A percentile compares a stretch with the other conserved stretches of the same genome.
Conservation (phyloP, 2,329 filamentous ascomycete species). For the Hymenoscyphus fructigenus region DNA sequence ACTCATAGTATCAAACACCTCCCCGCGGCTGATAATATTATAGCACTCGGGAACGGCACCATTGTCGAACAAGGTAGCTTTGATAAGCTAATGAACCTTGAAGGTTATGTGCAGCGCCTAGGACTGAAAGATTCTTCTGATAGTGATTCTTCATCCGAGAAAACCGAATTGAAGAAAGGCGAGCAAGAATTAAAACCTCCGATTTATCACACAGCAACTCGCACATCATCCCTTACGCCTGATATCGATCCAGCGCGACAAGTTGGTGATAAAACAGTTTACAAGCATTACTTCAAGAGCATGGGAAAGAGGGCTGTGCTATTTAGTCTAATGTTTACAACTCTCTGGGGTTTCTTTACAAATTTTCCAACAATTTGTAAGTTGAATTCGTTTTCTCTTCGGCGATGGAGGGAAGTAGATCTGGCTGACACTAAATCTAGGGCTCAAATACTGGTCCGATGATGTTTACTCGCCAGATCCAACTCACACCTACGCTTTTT, state of each 20-base stretch:
- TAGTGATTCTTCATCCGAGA: neutral
- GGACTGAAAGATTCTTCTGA: slow-evolving; percentile 26
- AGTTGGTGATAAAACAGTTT: slow-evolving; percentile 24
- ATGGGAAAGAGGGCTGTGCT: slow-evolving; percentile 8
- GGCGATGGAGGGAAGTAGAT: neutral
- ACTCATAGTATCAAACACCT: slow-evolving; percentile 35
- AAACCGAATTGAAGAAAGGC: neutral
- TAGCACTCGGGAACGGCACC: slow-evolving; percentile 38
- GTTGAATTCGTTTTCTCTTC: neutral
- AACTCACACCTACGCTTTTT: slow-evolving; percentile 13
- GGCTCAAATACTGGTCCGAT: slow-evolving; percentile 10
- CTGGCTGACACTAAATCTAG: neutral
- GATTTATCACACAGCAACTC: neutral
- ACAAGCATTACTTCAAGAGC: slow-evolving; percentile 24
- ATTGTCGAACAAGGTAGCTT: slow-evolving; percentile 41
- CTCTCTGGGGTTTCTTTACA: slow-evolving; percentile 14
- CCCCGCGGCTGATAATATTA: slow-evolving; percentile 41
- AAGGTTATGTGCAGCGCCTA: slow-evolving; percentile 34
- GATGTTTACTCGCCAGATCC: slow-evolving; percentile 5
- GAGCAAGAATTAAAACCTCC: neutral
- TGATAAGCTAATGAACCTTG: slow-evolving; percentile 23
- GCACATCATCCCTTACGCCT: neutral
- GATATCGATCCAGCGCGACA: neutral
- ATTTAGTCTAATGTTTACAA: neutral
- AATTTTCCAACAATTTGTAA: slow-evolving; percentile 7